Base-by-base conservation (phyloP, 2,329 filamentous ascomycete species). In the Rhinocladiella mackenziei region DNA sequence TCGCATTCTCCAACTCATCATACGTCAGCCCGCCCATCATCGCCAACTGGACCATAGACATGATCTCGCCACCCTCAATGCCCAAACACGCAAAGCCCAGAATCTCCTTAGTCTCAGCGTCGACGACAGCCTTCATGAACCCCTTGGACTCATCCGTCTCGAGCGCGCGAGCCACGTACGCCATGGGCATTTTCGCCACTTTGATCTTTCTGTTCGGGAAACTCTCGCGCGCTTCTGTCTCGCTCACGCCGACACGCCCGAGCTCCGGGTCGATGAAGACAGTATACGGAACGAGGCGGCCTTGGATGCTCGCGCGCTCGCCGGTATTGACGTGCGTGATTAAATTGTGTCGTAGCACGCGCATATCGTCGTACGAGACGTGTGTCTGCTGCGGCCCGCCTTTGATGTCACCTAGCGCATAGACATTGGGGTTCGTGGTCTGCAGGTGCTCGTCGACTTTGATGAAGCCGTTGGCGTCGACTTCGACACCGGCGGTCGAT, bases 331-430 rank as follows among this genome's bases (percentile, higher is more conserved):
- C 39, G 31, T 61, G 56, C 11, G 59, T 43, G 26, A 73, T 53
- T 34, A 76, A 54, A 48, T 74, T 76, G 47, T 64, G 60, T 17
- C 67, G 64, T 33, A 77, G 54, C 57, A 78, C 69, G 43, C 75
- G 71, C 56, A 69, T 76, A 60, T 77, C 74, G 58, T 78, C 74
- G 60, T 76, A 77, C 3, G 71, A 74, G 50, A 78, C 68, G 59
- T 78, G 75, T 1, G 75, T 77, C 57, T 78, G 77, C 10, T 72
- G 72, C 5, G 73, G 71, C 0, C 68, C 67, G 32, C 73, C 73
- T 42, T 76, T 73, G 36, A 71, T 68, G 50, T 78, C 74, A 23
- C 75, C 75, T 2, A 77, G 54, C 1, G 69, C 73, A 52, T 70
- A 77, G 14, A 77, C 60, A 30, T 61, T 64, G 1, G 61, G 49